Conservation (phyloP, 2,329 filamentous ascomycete species). For the Phaeophleospora eucalypticola region DNA sequence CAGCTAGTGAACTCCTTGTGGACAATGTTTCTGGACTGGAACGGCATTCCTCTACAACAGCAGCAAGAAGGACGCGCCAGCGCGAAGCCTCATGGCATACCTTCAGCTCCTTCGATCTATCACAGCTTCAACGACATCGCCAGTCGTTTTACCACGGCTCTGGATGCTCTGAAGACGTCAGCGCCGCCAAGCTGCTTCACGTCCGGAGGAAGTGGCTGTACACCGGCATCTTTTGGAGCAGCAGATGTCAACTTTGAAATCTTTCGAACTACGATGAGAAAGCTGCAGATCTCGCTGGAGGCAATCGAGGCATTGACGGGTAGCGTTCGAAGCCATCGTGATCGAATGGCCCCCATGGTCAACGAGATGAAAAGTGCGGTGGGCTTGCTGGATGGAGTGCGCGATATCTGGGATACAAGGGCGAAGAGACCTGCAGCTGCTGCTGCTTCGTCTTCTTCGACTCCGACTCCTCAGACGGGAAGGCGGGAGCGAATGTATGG, state of each 20-base stretch:
- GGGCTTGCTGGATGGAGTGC: constrained; percentile 17
- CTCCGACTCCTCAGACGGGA: not conserved
- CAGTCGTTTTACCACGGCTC: constrained; percentile 11
- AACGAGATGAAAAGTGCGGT: constrained; percentile 17
- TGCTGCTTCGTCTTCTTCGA: not conserved
- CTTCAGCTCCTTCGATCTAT: too few species aligned
- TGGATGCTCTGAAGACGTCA: constrained; percentile 11
- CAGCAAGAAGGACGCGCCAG: too few species aligned
- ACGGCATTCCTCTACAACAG: constrained; percentile 1
- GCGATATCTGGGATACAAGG: constrained; percentile 12
- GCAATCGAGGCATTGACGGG: constrained; percentile 18
- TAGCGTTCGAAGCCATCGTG: constrained; percentile 11
- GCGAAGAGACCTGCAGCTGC: not conserved
- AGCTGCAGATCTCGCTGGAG: constrained; percentile 17
- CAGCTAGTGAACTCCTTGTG: constrained; percentile 13
- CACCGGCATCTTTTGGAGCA: not conserved
- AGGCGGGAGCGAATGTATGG: not conserved
- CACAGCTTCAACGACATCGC: constrained; percentile 9
- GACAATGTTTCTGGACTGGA: constrained; percentile 16
- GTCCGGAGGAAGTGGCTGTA: not conserved
- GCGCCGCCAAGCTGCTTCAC: constrained; percentile 5
- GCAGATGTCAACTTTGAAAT: constrained; percentile 11
- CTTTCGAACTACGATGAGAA: constrained; percentile 15
- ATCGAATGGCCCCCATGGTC: constrained; percentile 14
- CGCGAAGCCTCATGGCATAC: too few species aligned